Evolutionary conservation across 345 rosid genomes (phyloP).

Genomic region (Passiflora organensis): DNA sequence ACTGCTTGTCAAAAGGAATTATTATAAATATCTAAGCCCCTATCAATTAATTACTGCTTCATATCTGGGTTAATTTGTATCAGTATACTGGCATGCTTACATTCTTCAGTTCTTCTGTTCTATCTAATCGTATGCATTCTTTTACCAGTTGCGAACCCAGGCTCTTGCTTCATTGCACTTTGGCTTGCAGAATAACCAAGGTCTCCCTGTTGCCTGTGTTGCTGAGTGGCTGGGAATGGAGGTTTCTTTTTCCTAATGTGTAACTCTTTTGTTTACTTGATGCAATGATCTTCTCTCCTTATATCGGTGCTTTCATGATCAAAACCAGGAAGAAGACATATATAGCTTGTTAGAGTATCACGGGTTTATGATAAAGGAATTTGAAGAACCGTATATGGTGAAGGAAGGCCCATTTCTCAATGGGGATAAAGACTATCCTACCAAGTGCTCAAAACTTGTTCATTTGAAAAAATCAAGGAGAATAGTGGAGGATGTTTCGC

Average conservation of each 20-base stretch:
- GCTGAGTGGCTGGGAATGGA: conserved; percentile 93
- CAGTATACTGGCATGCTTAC: background rate
- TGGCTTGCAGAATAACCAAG: conserved; percentile 82
- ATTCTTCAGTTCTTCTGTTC: background rate
- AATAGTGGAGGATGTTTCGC: conserved; percentile 62
- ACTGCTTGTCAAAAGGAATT: too few relatives aligned
- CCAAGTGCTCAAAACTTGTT: conserved; percentile 80
- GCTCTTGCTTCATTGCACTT: conserved; percentile 86
- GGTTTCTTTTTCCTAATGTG: conserved; percentile 36
- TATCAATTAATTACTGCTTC: conserved; percentile 9
- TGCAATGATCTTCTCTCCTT: conserved; percentile 17
- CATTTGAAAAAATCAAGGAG: conserved; percentile 60
- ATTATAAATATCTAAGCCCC: too few relatives aligned
- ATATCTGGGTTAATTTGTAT: background rate
- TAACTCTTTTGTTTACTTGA: background rate
- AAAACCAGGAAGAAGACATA: conserved; percentile 71
- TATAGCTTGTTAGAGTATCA: conserved; percentile 61
- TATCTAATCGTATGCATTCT: conserved; percentile 15
- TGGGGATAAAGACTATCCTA: conserved; percentile 69
- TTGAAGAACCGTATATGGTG: conserved; percentile 90
- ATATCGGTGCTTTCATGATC: conserved; percentile 21
- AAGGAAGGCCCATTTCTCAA: conserved; percentile 81
- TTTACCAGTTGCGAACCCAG: conserved; percentile 74
- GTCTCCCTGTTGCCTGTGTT: conserved; percentile 68
- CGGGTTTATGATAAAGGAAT: conserved; percentile 70